Evolutionary conservation across 345 rosid genomes (phyloP).

Genomic region (Clarkia xantiana): DNA sequence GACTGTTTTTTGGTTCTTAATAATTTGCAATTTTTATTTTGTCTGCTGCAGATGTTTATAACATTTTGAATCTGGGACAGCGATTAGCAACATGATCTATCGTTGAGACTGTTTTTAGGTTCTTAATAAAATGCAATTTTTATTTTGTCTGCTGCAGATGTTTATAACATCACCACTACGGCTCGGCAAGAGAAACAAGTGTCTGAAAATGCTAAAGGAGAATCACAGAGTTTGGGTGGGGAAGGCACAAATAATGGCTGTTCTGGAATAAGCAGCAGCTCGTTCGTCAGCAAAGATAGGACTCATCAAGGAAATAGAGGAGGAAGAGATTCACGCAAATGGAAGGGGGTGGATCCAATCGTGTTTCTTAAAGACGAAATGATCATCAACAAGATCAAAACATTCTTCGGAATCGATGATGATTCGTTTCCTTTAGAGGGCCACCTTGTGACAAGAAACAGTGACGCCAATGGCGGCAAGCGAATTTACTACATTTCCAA

Average conservation of each 20-base stretch:
- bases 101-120: no score
- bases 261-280: conserved; percentile 15
- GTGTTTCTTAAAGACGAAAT: conserved; percentile 61
- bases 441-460: conserved; percentile 77
- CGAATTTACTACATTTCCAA: conserved; percentile 78
- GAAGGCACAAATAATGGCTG: no score
- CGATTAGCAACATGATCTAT: no score
- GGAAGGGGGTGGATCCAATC: conserved; percentile 92
- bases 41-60: background rate
- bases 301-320: conserved; percentile 22
- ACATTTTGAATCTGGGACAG: background rate
- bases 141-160: background rate
- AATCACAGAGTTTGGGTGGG: background rate
- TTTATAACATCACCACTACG: background rate
- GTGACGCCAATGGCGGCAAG: conserved; percentile 65
- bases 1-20: no score
- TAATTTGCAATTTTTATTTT: no score
- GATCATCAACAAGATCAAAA: conserved; percentile 45
- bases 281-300: conserved; percentile 19
- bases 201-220: background rate
- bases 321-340: conserved; percentile 57
- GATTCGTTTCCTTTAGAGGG: conserved; percentile 59
- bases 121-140: background rate
- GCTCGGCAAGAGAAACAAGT: background rate
- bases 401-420: conserved; percentile 66